These are phyloP conservation scores for Rehmannia glutinosa DNA, from an alignment of 257 asterid species.

Conservation along the genomic window DNA sequence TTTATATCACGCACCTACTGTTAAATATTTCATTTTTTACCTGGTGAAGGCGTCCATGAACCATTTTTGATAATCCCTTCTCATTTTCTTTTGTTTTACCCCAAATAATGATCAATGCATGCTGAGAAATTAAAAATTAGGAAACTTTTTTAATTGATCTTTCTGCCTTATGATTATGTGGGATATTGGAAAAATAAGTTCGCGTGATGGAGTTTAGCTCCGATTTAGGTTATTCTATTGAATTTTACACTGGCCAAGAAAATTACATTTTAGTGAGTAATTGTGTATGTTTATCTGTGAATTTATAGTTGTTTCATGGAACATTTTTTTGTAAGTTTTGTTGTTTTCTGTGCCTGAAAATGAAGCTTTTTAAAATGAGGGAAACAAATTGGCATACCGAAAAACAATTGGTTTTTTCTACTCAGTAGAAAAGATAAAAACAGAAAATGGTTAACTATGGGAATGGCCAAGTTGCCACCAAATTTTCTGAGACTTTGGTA, in stretches of 20 bases:
- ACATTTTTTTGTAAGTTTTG: background rate
- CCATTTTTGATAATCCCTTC: background rate
- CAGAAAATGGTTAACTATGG: background rate
- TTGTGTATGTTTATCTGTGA: background rate
- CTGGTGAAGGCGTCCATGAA: background rate
- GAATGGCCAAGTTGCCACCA: background rate
- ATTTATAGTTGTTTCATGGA: background rate
- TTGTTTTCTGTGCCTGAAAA: background rate
- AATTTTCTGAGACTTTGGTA: background rate
- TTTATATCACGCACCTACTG: background rate
- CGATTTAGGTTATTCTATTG: conserved; percentile 12
- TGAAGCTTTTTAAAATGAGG: background rate
- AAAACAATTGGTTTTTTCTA: background rate
- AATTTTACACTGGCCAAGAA: background rate
- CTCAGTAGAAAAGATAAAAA: background rate
- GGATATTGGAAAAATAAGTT: background rate
- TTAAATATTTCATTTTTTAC: conserved; percentile 18
- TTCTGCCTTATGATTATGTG: background rate
- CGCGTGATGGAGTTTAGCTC: background rate
- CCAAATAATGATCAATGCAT: background rate
- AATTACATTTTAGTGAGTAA: background rate
- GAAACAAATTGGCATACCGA: background rate
- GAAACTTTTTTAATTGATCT: background rate
- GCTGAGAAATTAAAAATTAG: too few relatives aligned
- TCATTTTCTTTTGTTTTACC: background rate